Percentiles rank a stretch among this genome's conserved stretches.
Evolutionary conservation across 352 stramenopile genomes (phyloP).

Genomic region (Albugo laibachii): DNA sequence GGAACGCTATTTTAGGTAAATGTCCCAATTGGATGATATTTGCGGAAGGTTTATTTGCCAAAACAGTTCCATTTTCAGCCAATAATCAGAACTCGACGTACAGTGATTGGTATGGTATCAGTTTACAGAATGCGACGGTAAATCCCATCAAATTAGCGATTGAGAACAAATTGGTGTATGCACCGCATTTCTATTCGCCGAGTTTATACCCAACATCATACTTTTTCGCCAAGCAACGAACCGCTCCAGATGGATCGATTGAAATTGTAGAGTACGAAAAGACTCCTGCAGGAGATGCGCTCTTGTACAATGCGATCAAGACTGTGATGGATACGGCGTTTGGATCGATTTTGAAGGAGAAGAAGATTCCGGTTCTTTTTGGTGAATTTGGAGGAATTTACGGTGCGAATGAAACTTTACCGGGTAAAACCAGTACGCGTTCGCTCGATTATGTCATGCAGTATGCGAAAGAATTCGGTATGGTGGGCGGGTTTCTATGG

Average conservation of each 20-base stretch:
- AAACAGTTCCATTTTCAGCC: constrained; percentile 20
- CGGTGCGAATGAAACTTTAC: constrained; percentile 24
- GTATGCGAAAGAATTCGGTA: constrained; percentile 38
- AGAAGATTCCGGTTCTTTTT: constrained; percentile 40
- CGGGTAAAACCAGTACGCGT: constrained; percentile 41
- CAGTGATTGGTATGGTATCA: constrained; percentile 66
- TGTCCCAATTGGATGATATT: constrained; percentile 69
- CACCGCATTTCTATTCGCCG: constrained; percentile 67
- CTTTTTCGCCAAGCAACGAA: constrained; percentile 45
- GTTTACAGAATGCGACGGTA: constrained; percentile 48
- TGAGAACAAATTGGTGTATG: constrained; percentile 56
- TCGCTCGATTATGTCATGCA: constrained; percentile 51
- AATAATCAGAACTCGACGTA: constrained; percentile 49
- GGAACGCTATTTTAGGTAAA: constrained; percentile 29
- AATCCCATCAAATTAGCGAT: constrained; percentile 38
- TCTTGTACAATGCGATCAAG: constrained; percentile 28
- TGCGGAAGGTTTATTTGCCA: constrained; percentile 34
- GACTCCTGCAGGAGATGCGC: constrained; percentile 31
- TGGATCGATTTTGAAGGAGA: constrained; percentile 24
- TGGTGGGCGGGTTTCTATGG: constrained; percentile 64
- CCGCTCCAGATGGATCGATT: constrained; percentile 18
- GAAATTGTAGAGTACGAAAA: constrained; percentile 38
- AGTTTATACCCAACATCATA: constrained; percentile 54
- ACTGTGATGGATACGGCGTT: constrained; percentile 47
- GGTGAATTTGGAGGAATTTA: constrained; percentile 74